phyloP scores from a whole-genome alignment of 2,329 filamentous ascomycete genomes.

The Sporothrix schenckii region DNA sequence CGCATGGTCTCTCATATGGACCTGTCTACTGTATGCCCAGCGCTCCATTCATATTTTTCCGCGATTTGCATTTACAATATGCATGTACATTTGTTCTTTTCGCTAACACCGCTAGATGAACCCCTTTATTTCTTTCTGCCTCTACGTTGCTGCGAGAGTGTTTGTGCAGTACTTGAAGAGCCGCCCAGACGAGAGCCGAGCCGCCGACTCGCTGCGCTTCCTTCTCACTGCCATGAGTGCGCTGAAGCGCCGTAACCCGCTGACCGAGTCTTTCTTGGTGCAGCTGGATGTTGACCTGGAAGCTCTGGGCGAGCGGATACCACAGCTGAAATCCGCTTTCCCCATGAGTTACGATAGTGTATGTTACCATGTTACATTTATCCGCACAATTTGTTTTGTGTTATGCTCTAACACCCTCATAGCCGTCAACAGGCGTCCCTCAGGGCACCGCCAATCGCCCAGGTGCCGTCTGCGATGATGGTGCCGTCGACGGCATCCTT shows the following conservation, averaged over 20 bases:
- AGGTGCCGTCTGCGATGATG: slow-evolving; percentile 34
- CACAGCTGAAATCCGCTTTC: slow-evolving; percentile 59
- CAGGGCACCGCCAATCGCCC: slow-evolving; percentile 19
- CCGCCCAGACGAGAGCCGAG: slow-evolving; percentile 79
- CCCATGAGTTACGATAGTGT: slow-evolving; percentile 57
- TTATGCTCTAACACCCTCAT: slow-evolving; percentile 36
- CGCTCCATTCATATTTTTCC: neutral
- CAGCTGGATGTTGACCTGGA: slow-evolving; percentile 92
- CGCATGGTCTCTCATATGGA: slow-evolving; percentile 91
- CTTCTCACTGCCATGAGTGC: slow-evolving; percentile 88
- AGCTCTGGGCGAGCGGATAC: slow-evolving; percentile 65
- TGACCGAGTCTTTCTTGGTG: slow-evolving; percentile 92
- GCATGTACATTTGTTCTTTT: no score
- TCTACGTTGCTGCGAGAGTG: slow-evolving; percentile 93
- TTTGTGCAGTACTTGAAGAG: slow-evolving; percentile 98
- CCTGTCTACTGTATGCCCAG: slow-evolving; percentile 69
- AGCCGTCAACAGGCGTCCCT: slow-evolving; percentile 32
- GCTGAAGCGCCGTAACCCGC: slow-evolving; percentile 80
- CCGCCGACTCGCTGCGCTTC: slow-evolving; percentile 82
- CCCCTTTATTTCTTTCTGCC: slow-evolving; percentile 90
- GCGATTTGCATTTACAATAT: no score
- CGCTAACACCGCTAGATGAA: slow-evolving; percentile 68
- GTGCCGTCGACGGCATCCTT: slow-evolving; percentile 47
- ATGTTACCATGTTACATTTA: slow-evolving; percentile 41
- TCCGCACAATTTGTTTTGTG: slow-evolving; percentile 29